These are phyloP conservation scores for Calonectria ilicicola DNA, from an alignment of 2,329 filamentous ascomycete species.

Conservation along the genomic window DNA sequence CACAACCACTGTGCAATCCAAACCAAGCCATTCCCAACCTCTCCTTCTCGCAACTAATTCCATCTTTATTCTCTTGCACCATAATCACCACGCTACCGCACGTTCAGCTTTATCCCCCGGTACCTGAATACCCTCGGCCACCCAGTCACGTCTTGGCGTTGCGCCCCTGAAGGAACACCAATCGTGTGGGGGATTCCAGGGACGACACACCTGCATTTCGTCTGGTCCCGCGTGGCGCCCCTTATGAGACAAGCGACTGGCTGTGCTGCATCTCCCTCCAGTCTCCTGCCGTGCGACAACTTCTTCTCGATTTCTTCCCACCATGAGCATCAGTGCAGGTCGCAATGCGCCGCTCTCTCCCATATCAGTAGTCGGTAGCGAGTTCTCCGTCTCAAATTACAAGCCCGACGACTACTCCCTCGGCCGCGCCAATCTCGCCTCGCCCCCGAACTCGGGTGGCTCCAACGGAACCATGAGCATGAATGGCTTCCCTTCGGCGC, in stretches of 20 bases:
- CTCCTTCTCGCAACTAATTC: background rate
- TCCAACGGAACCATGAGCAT: slow-evolving; percentile 68
- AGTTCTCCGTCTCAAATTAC: slow-evolving; percentile 82
- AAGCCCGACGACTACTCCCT: slow-evolving; percentile 65
- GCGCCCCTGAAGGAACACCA: slow-evolving; percentile 41
- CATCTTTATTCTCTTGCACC: background rate
- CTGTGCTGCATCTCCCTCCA: slow-evolving; percentile 40
- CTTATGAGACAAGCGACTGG: slow-evolving; percentile 44
- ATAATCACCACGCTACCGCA: background rate
- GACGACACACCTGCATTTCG: slow-evolving; percentile 40
- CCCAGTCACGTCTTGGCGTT: slow-evolving; percentile 39
- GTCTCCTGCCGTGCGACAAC: slow-evolving; percentile 36
- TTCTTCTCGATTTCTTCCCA: slow-evolving; percentile 37
- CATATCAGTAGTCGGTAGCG: slow-evolving; percentile 84
- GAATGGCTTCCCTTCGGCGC: slow-evolving; percentile 69
- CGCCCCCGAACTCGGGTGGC: slow-evolving; percentile 77
- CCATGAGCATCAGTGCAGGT: slow-evolving; percentile 70
- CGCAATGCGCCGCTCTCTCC: slow-evolving; percentile 84
- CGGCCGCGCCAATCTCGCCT: slow-evolving; percentile 71
- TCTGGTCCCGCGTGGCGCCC: slow-evolving; percentile 42
- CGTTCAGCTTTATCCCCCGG: background rate
- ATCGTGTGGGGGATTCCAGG: slow-evolving; percentile 45
- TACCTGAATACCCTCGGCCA: slow-evolving; percentile 33
- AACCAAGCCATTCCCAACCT: background rate
- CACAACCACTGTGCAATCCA: background rate